Percentiles rank a stretch among this genome's conserved stretches.
Evolutionary conservation across 192 early-diverging fungal species (phyloP).

Genomic region (Entomortierella parvispora): DNA sequence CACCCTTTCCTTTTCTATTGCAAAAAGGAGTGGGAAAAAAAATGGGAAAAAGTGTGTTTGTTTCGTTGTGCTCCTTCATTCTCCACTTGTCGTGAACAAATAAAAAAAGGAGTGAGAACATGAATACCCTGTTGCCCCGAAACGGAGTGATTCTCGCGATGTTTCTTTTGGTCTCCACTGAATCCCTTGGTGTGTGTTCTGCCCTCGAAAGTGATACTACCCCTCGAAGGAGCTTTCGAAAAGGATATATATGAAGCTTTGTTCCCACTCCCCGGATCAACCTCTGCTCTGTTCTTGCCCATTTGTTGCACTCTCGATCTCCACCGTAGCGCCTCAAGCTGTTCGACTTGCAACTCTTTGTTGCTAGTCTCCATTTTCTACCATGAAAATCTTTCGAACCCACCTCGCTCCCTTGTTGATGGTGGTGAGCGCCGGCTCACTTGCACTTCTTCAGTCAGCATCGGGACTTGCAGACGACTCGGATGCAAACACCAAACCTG

Average conservation of each 20-base stretch:
- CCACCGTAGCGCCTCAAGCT: not conserved
- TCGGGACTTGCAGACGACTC: not conserved
- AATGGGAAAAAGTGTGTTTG: too few relatives aligned
- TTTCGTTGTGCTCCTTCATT: too few relatives aligned
- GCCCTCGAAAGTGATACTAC: not conserved
- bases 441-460: conserved; percentile 13
- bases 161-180: not conserved
- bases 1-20: too few relatives aligned
- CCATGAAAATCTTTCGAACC: conserved; percentile 5
- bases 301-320: conserved; percentile 9
- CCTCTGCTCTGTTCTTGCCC: not conserved
- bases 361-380: conserved; percentile 8
- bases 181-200: conserved; percentile 1
- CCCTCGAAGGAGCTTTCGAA: conserved; percentile 2
- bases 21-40: too few relatives aligned
- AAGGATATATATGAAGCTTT: not conserved
- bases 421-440: conserved; percentile 6
- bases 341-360: conserved; percentile 8
- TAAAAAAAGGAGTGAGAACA: conserved; percentile 7
- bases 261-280: not conserved
- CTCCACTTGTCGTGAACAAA: too few relatives aligned
- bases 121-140: not conserved
- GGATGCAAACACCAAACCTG: conserved; percentile 8
- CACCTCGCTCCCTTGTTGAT: conserved; percentile 3
- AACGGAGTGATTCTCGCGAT: too few relatives aligned